These are phyloP conservation scores for Saccharomyces uvarum DNA, from an alignment of 1,139 yeast genomes.

Conservation along the genomic window DNA sequence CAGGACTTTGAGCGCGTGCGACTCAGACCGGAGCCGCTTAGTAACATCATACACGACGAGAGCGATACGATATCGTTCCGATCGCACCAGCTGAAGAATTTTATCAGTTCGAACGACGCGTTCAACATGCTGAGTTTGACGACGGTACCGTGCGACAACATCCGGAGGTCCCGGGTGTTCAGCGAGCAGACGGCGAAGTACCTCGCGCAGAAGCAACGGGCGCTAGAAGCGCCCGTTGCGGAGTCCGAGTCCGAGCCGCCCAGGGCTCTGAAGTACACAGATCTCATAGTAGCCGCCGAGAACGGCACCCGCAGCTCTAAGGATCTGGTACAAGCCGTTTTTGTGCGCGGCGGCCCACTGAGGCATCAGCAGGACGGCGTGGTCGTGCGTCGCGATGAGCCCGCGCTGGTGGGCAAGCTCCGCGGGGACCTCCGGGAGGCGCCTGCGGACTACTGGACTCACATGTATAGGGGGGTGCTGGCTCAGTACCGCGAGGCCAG, in stretches of 20 bases:
- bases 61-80: conserved; percentile 31
- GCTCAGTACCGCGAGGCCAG: conserved; percentile 15
- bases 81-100: conserved; percentile 22
- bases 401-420: conserved; percentile 6
- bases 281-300: neutral
- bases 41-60: conserved; percentile 22
- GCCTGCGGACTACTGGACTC: conserved; percentile 27
- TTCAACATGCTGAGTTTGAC: conserved; percentile 23
- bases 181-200: conserved; percentile 9
- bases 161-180: conserved; percentile 19
- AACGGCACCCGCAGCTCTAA: neutral
- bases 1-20: neutral
- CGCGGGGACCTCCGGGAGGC: conserved; percentile 23
- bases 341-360: neutral
- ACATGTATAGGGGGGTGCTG: conserved; percentile 10
- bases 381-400: conserved; percentile 1
- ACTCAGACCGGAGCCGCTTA: neutral
- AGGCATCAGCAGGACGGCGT: conserved; percentile 1
- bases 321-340: neutral
- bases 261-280: neutral
- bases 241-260: neutral
- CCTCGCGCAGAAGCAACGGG: conserved; percentile 10
- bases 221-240: conserved; percentile 7
- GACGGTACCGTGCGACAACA: conserved; percentile 18
- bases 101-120: conserved; percentile 17